Conservation (phyloP, 306 rosid species). For the Cucurbita maxima region DNA sequence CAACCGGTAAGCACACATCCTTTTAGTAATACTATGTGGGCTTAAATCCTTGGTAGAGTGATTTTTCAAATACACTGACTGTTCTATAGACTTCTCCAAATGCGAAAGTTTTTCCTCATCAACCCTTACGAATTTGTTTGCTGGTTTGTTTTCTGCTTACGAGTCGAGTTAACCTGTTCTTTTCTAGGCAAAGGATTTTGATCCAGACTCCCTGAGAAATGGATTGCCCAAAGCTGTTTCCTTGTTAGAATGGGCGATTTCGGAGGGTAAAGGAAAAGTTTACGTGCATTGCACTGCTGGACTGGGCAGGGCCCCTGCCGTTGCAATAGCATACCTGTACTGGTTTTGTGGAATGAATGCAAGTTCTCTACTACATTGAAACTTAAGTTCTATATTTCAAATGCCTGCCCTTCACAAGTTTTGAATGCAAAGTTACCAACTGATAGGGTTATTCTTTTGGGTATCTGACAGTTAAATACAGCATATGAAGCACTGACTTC, state of each 20-base stretch:
- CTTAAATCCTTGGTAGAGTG: background rate
- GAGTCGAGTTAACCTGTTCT: background rate
- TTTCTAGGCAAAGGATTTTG: constrained; percentile 71
- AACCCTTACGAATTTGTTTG: background rate
- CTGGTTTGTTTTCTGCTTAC: background rate
- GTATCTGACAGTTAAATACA: constrained; percentile 38
- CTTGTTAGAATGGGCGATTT: constrained; percentile 75
- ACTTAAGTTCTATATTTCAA: background rate
- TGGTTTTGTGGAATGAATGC: constrained; percentile 79
- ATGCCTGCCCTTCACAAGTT: background rate
- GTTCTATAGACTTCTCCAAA: background rate
- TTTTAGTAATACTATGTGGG: background rate
- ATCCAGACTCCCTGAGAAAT: constrained; percentile 66
- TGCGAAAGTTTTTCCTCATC: background rate
- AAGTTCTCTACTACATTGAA: constrained; percentile 15
- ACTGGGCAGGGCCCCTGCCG: constrained; percentile 91
- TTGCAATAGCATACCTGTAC: constrained; percentile 73
- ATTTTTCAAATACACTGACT: background rate
- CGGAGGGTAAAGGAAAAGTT: constrained; percentile 67
- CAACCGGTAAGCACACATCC: constrained; percentile 41
- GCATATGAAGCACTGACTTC: constrained; percentile 67
- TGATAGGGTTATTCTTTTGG: constrained; percentile 5
- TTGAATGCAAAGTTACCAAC: background rate
- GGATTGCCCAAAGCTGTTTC: constrained; percentile 83
- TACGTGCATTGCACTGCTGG: constrained; percentile 90